Conservation (phyloP, 2,329 filamentous ascomycete genomes). For the Penicillium rolfsii region DNA sequence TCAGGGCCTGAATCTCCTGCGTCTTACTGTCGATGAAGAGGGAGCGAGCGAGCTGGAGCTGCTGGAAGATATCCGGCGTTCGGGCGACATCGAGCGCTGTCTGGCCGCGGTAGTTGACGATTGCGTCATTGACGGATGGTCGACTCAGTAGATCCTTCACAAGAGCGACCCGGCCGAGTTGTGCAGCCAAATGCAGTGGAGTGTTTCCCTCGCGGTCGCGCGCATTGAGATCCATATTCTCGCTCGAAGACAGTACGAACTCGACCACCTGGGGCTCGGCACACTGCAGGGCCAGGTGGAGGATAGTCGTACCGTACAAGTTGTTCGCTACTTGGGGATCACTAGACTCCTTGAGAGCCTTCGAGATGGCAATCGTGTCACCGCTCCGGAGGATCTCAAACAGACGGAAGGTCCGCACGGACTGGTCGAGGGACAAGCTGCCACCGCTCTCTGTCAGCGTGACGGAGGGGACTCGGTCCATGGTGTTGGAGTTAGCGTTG, state of each 20-base stretch:
- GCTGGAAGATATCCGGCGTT: conserved; percentile 93
- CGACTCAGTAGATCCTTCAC: conserved; percentile 84
- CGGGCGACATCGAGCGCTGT: conserved; percentile 85
- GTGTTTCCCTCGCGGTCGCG: conserved; percentile 94
- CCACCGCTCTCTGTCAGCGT: conserved; percentile 37
- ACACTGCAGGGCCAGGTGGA: conserved; percentile 94
- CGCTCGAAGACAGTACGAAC: conserved; percentile 80
- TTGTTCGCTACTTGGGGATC: conserved; percentile 53
- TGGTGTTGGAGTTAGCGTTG: conserved; percentile 11
- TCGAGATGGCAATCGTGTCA: conserved; percentile 87
- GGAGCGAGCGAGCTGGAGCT: conserved; percentile 85
- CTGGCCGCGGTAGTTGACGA: conserved; percentile 82
- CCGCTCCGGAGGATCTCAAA: conserved; percentile 91
- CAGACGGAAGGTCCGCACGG: conserved; percentile 88
- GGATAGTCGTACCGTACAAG: conserved; percentile 74
- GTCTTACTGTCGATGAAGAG: conserved; percentile 87
- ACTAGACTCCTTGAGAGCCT: conserved; percentile 68
- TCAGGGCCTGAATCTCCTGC: conserved; percentile 78
- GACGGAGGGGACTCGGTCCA: conserved; percentile 41
- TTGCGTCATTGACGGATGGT: conserved; percentile 81
- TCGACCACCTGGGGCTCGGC: conserved; percentile 91
- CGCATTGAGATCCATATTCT: conserved; percentile 79
- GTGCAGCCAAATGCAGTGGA: conserved; percentile 82
- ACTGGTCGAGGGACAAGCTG: conserved; percentile 76
- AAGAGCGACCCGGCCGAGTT: conserved; percentile 76